Conservation (phyloP, 768 basidiomycete species). For the Terana coerulea region DNA sequence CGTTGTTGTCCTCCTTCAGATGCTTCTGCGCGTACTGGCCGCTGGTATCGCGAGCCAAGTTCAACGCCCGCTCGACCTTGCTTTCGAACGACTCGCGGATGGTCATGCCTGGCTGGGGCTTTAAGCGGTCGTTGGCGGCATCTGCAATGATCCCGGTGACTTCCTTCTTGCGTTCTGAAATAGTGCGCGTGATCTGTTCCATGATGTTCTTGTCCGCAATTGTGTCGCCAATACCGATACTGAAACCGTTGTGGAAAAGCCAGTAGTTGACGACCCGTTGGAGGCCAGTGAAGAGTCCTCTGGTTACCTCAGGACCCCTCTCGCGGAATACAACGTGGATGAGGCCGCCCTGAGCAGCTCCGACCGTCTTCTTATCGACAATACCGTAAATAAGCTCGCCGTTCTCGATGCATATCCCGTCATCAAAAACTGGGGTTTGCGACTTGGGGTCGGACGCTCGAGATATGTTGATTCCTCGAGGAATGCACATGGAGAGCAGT, state of each 20-base stretch:
- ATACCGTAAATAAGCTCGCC: conserved; percentile 94
- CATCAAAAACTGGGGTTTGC: conserved; percentile 81
- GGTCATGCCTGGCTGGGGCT: conserved; percentile 95
- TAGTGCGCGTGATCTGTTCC: conserved; percentile 79
- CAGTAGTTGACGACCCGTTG: conserved; percentile 98
- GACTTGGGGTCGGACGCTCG: conserved; percentile 78
- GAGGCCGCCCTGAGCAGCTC: conserved; percentile 90
- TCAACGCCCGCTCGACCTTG: conserved; percentile 84
- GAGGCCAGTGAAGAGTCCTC: conserved; percentile 86
- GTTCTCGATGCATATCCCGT: conserved; percentile 95
- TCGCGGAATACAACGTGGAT: conserved; percentile 97
- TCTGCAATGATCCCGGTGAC: conserved; percentile 79
- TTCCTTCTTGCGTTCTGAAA: conserved; percentile 73
- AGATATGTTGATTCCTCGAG: conserved; percentile 91
- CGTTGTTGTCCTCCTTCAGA: conserved; percentile 98
- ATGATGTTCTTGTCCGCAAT: conserved; percentile 91
- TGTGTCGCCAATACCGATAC: conserved; percentile 98
- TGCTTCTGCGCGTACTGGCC: conserved; percentile 97
- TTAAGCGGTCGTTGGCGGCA: conserved; percentile 83
- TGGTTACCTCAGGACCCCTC: conserved; percentile 89
- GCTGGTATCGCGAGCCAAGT: conserved; percentile 91
- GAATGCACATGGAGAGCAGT: conserved; percentile 86
- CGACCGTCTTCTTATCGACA: conserved; percentile 99
- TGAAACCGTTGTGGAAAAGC: conserved; percentile 99
- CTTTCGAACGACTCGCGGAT: conserved; percentile 98